Percentiles rank a stretch among this genome's conserved stretches.
These are phyloP conservation scores for Leishmania gerbilli DNA, from an alignment of 208 protist species.

Conservation along the genomic window DNA sequence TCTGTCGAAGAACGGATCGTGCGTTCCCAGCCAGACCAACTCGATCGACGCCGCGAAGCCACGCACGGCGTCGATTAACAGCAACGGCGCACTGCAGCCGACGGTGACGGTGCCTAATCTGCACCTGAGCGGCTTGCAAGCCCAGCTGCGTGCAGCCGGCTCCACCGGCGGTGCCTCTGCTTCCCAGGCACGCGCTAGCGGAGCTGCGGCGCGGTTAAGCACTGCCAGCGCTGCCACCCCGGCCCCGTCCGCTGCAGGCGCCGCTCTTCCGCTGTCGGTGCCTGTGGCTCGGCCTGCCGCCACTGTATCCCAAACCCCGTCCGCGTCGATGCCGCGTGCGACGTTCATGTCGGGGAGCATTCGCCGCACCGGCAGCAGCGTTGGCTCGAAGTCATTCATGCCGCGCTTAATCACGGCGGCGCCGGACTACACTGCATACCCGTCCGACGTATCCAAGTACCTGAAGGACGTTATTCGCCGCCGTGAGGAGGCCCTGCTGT, in stretches of 20 bases:
- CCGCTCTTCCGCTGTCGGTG: neutral
- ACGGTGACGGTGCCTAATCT: slow-evolving; percentile 13
- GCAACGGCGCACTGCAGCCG: slow-evolving; percentile 2
- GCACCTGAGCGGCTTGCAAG: slow-evolving; percentile 8
- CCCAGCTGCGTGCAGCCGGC: slow-evolving; percentile 3
- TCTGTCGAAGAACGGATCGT: neutral
- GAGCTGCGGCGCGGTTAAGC: neutral
- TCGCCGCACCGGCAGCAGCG: slow-evolving; percentile 4
- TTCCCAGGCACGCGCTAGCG: slow-evolving; percentile 1
- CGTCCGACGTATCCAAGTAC: slow-evolving; percentile 52
- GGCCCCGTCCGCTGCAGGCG: neutral
- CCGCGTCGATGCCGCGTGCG: slow-evolving; percentile 12
- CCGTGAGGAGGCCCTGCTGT: slow-evolving; percentile 45
- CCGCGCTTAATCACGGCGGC: slow-evolving; percentile 14
- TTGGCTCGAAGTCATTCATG: slow-evolving; percentile 17
- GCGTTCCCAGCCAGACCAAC: neutral
- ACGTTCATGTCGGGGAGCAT: neutral
- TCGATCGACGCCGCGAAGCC: neutral
- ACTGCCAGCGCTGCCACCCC: neutral
- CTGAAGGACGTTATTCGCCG: slow-evolving; percentile 57
- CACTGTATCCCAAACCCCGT: slow-evolving; percentile 1
- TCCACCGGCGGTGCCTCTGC: slow-evolving; percentile 8
- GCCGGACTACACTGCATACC: slow-evolving; percentile 27
- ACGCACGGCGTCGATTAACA: neutral
- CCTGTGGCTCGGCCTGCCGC: neutral